These are phyloP conservation scores for Huntiella moniliformis DNA, from an alignment of 2,329 filamentous ascomycete genomes.

Conservation along the genomic window DNA sequence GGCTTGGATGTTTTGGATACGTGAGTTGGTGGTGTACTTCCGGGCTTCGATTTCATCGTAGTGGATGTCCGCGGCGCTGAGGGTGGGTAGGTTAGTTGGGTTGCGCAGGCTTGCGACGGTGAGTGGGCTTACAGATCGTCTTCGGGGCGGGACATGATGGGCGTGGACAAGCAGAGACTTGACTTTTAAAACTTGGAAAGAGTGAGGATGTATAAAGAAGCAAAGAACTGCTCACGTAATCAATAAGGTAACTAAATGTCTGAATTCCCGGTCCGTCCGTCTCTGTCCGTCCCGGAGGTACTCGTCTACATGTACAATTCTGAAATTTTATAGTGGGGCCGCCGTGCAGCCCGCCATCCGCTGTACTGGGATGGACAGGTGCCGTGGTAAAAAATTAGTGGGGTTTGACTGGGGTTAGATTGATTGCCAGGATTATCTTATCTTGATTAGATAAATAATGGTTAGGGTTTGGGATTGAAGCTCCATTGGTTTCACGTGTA, in stretches of 20 bases:
- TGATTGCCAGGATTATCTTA: neutral
- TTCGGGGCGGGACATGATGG: slow-evolving; percentile 86
- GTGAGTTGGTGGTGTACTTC: slow-evolving; percentile 93
- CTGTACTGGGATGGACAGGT: neutral
- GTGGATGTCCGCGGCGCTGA: slow-evolving; percentile 82
- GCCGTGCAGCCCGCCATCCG: neutral
- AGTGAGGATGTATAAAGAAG: neutral
- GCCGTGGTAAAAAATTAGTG: too few relatives aligned
- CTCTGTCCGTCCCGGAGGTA: neutral
- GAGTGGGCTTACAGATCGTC: slow-evolving; percentile 54
- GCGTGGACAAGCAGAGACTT: neutral
- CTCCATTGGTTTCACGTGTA: neutral
- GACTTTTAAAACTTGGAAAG: neutral
- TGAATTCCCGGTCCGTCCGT: too few relatives aligned
- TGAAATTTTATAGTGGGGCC: slow-evolving; percentile 1
- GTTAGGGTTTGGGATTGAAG: neutral
- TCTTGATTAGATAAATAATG: neutral
- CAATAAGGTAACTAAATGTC: neutral
- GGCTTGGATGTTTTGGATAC: slow-evolving; percentile 88
- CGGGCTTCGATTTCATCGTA: slow-evolving; percentile 91
- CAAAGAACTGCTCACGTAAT: neutral
- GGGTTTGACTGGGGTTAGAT: too few relatives aligned
- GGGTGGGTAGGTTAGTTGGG: neutral
- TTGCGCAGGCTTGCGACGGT: neutral
- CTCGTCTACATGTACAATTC: neutral